phyloP scores from a whole-genome alignment of 2,329 filamentous ascomycete genomes.

The Tolypocladium pustulatum region DNA sequence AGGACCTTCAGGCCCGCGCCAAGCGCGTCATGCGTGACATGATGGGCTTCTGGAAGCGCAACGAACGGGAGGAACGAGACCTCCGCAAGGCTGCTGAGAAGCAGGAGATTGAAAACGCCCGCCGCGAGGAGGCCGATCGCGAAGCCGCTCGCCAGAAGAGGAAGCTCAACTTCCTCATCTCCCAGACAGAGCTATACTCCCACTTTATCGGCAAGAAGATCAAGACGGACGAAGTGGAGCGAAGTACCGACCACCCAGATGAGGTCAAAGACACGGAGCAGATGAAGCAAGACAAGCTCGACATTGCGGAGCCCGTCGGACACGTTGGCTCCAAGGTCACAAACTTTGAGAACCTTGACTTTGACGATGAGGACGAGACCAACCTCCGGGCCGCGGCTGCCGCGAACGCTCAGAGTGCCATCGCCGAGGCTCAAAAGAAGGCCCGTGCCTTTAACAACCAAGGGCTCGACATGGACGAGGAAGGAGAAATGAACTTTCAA shows the following conservation, averaged over 20 bases:
- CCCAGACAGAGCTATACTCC: slow-evolving; percentile 95
- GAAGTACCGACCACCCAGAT: slow-evolving; percentile 73
- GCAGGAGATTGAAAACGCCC: slow-evolving; percentile 91
- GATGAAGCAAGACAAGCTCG: slow-evolving; percentile 29
- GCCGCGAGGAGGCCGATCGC: slow-evolving; percentile 92
- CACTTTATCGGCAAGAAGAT: slow-evolving; percentile 99
- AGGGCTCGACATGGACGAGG: slow-evolving; percentile 63
- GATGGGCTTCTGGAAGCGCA: slow-evolving; percentile 99
- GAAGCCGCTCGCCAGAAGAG: slow-evolving; percentile 96
- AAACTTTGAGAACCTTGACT: slow-evolving; percentile 88
- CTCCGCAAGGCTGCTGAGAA: slow-evolving; percentile 87
- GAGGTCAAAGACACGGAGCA: slow-evolving; percentile 43
- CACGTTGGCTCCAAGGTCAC: slow-evolving; percentile 63
- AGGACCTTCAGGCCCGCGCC: slow-evolving; percentile 90
- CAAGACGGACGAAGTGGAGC: slow-evolving; percentile 90
- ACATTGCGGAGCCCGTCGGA: slow-evolving; percentile 43
- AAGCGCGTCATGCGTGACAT: slow-evolving; percentile 99
- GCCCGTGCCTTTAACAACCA: slow-evolving; percentile 85
- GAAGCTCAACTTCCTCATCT: slow-evolving; percentile 98
- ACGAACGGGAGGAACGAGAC: slow-evolving; percentile 94
- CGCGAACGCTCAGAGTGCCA: slow-evolving; percentile 92
- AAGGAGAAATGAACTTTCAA: slow-evolving; percentile 99
- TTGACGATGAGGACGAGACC: slow-evolving; percentile 88
- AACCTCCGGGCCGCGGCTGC: slow-evolving; percentile 73
- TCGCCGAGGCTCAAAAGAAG: slow-evolving; percentile 87